Evolutionary conservation across 106 monocot genomes (phyloP).

Genomic region (Allium fistulosum): DNA sequence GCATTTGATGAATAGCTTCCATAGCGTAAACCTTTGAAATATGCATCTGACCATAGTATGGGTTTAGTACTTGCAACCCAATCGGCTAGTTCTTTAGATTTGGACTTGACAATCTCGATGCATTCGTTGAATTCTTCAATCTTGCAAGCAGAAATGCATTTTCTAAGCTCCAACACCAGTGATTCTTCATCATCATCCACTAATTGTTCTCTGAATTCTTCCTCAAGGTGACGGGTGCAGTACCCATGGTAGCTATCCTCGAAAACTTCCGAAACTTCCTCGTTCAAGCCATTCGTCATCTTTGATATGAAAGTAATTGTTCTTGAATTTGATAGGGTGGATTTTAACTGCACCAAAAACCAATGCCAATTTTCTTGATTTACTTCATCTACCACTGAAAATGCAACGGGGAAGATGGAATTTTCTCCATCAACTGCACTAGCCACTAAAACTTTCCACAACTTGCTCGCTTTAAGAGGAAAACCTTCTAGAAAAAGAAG

Average conservation of each 20-base stretch:
- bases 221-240: slow-evolving; percentile 41
- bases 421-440: slow-evolving; percentile 68
- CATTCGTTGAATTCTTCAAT: slow-evolving; percentile 59
- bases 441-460: slow-evolving; percentile 59
- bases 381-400: slow-evolving; percentile 48
- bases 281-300: slow-evolving; percentile 45
- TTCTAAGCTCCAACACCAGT: slow-evolving; percentile 30
- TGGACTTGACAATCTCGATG: slow-evolving; percentile 47
- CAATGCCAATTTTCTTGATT: slow-evolving; percentile 66
- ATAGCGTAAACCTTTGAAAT: slow-evolving; percentile 66
- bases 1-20: slow-evolving; percentile 43
- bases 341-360: slow-evolving; percentile 75
- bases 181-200: slow-evolving; percentile 29
- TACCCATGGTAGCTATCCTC: slow-evolving; percentile 58
- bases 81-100: slow-evolving; percentile 59
- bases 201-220: slow-evolving; percentile 56
- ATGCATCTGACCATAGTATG: slow-evolving; percentile 80
- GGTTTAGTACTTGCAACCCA: slow-evolving; percentile 67
- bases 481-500: slow-evolving; percentile 63
- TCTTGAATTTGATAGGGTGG: slow-evolving; percentile 32
- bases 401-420: slow-evolving; percentile 64
- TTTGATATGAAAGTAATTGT: slow-evolving; percentile 61
- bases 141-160: slow-evolving; percentile 53
- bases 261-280: slow-evolving; percentile 50
- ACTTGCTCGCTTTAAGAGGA: slow-evolving; percentile 44